A percentile compares a stretch with the other conserved stretches of the same genome.
Evolutionary conservation across 2,329 filamentous ascomycete genomes (phyloP).

Genomic region (Phaeosphaeriaceae sp.): DNA sequence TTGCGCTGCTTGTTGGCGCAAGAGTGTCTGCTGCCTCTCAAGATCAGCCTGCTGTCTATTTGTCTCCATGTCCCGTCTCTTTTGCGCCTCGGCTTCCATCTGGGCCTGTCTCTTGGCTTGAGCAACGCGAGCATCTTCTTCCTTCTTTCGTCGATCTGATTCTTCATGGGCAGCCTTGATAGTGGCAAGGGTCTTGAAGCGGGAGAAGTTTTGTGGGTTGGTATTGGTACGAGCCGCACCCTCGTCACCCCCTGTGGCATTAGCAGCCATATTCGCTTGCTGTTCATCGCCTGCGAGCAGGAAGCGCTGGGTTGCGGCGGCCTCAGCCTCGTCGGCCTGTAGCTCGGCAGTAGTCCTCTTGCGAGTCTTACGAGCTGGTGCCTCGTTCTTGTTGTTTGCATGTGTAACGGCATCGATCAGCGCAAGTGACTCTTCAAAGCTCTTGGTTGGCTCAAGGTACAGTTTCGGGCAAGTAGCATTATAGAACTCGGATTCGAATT

Average conservation of each 20-base stretch:
- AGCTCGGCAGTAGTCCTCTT: slow-evolving; percentile 95
- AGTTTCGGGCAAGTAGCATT: slow-evolving; percentile 76
- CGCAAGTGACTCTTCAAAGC: slow-evolving; percentile 69
- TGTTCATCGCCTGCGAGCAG: slow-evolving; percentile 93
- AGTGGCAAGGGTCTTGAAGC: slow-evolving; percentile 88
- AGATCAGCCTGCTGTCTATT: slow-evolving; percentile 41
- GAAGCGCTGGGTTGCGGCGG: slow-evolving; percentile 86
- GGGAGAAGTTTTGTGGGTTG: slow-evolving; percentile 87
- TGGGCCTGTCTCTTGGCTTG: slow-evolving; percentile 51
- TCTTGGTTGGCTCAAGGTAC: slow-evolving; percentile 77
- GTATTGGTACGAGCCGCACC: slow-evolving; percentile 65
- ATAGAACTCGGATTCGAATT: slow-evolving; percentile 78
- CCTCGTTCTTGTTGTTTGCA: slow-evolving; percentile 75
- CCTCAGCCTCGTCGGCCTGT: slow-evolving; percentile 90
- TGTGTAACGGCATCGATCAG: slow-evolving; percentile 76
- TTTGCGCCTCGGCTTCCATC: slow-evolving; percentile 42
- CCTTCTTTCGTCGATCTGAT: slow-evolving; percentile 61
- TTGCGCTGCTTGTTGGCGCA: slow-evolving; percentile 56
- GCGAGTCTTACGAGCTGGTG: slow-evolving; percentile 83
- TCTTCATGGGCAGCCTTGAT: slow-evolving; percentile 81
- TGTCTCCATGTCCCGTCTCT: slow-evolving; percentile 42
- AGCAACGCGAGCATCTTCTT: slow-evolving; percentile 55
- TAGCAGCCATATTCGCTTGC: slow-evolving; percentile 64
- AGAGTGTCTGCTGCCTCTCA: slow-evolving; percentile 58
- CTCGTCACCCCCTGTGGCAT: slow-evolving; percentile 71